phyloP scores from a whole-genome alignment of 1,139 yeast species.

The Keqinozyma sinolaborantium region DNA sequence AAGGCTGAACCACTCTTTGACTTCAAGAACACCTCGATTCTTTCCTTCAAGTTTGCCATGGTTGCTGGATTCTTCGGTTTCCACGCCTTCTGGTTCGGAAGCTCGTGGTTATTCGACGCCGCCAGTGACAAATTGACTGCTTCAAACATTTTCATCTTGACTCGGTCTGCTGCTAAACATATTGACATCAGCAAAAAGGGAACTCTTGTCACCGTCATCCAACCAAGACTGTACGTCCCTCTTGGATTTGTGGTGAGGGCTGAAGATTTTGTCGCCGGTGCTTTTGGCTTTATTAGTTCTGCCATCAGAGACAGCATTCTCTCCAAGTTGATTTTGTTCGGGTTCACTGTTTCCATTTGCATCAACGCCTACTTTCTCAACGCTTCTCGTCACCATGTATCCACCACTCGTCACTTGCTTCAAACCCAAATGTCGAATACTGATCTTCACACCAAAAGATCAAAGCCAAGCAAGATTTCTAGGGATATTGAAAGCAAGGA shows the following conservation, averaged over 20 bases:
- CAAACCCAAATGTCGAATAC: constrained; percentile 37
- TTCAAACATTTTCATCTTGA: constrained; percentile 15
- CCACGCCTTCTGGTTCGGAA: constrained; percentile 73
- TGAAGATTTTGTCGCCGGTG: constrained; percentile 58
- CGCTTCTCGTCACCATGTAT: constrained; percentile 60
- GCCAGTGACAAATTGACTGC: constrained; percentile 12
- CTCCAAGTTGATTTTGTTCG: constrained; percentile 72
- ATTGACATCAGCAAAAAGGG: constrained; percentile 45
- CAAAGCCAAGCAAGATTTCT: constrained; percentile 4
- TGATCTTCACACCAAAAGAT: constrained; percentile 2
- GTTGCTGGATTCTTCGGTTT: constrained; percentile 66
- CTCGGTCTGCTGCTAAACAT: constrained; percentile 38
- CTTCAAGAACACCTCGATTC: constrained; percentile 36
- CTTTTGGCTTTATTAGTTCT: constrained; percentile 56
- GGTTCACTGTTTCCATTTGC: constrained; percentile 71
- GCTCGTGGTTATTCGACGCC: constrained; percentile 63
- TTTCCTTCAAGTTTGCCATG: constrained; percentile 63
- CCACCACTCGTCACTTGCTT: constrained; percentile 41
- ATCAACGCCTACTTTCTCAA: constrained; percentile 82
- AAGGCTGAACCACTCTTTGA: constrained; percentile 28
- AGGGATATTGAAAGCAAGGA: constrained; percentile 6
- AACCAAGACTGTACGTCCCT: constrained; percentile 69
- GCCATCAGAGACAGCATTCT: constrained; percentile 83
- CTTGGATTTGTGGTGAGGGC: constrained; percentile 57
- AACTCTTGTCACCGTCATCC: constrained; percentile 62